These are phyloP conservation scores for Puccinia sorghi DNA, from an alignment of 1,284 basidiomycete genomes.

Conservation along the genomic window DNA sequence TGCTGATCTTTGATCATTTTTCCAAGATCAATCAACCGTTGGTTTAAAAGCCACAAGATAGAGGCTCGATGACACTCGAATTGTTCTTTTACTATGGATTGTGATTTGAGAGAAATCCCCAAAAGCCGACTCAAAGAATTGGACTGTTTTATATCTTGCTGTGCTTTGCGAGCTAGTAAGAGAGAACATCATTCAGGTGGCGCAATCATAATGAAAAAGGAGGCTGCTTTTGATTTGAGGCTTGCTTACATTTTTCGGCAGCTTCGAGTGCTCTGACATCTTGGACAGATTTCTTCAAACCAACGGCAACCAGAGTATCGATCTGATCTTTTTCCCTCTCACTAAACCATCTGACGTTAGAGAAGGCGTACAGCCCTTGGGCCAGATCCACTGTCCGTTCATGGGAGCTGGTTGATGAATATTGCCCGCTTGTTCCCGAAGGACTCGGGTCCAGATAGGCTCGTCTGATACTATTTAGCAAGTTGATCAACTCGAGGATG, in stretches of 20 bases:
- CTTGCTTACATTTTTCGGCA: conserved; percentile 73
- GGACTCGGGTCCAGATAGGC: conserved; percentile 39
- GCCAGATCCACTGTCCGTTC: conserved; percentile 52
- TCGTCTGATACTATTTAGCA: conserved; percentile 30
- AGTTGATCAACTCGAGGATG: conserved; percentile 42
- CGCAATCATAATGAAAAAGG: conserved; percentile 52
- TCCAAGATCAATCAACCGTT: conserved; percentile 73
- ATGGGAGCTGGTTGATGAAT: background rate
- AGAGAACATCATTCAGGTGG: conserved; percentile 47
- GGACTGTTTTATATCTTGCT: conserved; percentile 60
- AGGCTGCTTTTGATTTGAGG: conserved; percentile 19
- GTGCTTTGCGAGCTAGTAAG: conserved; percentile 65
- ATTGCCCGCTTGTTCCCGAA: background rate
- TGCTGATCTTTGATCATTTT: conserved; percentile 80
- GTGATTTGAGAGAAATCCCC: conserved; percentile 65
- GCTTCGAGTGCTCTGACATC: conserved; percentile 79
- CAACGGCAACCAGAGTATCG: conserved; percentile 79
- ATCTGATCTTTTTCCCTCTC: conserved; percentile 87
- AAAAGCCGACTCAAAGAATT: conserved; percentile 52
- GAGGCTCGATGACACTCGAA: conserved; percentile 77
- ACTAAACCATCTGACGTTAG: conserved; percentile 69
- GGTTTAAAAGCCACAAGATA: conserved; percentile 79
- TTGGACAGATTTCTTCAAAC: conserved; percentile 77
- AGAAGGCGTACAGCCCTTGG: conserved; percentile 62
- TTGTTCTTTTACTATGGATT: conserved; percentile 72